Evolutionary conservation across 768 basidiomycete species (phyloP), one percentile per base, ranked within the genome.

Genomic region (Kwoniella botswanensis): DNA sequence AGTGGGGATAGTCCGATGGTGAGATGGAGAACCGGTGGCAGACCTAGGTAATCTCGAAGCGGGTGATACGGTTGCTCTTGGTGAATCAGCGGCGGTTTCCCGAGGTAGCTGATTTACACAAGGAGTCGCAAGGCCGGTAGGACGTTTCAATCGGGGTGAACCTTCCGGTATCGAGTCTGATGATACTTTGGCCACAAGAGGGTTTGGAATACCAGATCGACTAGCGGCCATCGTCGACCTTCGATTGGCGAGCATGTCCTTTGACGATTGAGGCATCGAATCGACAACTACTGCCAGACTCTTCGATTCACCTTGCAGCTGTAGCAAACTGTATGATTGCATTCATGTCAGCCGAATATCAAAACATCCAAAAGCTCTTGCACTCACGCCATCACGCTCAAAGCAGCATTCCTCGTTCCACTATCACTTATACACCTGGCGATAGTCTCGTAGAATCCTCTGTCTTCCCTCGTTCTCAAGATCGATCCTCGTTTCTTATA

Each of bases 371-470:
- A 18, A 43, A 22, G 9, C 13, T 15, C 46, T 13, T 15, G 0
- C n/a, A 84, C 86, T 78, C 79, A 92, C 94, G 94, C 91, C 61
- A 98, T 86, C 50, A 90, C 87, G 43, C 88, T 88, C 46, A 98
- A 86, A 4, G 93, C 92, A 9, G 95, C 93, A 78, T 92, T 95
- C 12, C 95, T 88, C 55, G 94, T 93, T 67, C 88, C 87, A 1
- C 92, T 89, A 82, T 98, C 96, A 80, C 93, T 93, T 81, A 79
- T 72, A 63, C 76, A 77, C 53, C 70, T 73, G 11, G 77, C 72
- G n/a, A 80, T 29, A 22, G 74, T 63, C 62, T 77, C 73, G 66
- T 72, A 81, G 71, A 77, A 76, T 1, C 70, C 75, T 52, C 72
- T 44, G 69, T 78, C 78, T 24, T 78, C 74, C 60, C 65, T 73